Evolutionary conservation across 495 filamentous ascomycete genomes (phyloP), one percentile per base, ranked within the genome.

Genomic region (Parathielavia appendiculata): DNA sequence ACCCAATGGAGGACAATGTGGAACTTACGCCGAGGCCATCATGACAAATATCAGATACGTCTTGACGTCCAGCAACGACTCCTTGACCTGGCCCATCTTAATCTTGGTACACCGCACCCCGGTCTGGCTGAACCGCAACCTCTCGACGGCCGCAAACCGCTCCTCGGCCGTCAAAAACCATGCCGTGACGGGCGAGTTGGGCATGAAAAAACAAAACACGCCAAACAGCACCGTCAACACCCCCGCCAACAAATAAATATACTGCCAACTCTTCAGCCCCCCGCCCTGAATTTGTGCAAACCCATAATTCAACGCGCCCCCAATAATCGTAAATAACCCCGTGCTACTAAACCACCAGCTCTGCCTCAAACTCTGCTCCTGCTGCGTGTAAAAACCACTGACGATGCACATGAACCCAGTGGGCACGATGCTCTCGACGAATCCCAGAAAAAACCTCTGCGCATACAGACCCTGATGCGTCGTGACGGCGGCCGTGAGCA

Each of bases 161-260:
- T 91, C 86, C 62, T 88, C 81, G 50, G 85, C 76, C 4, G 78
- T 84, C 34, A 92, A 74, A 84, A 88, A 90, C 26, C 64, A 68
- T 1, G 88, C 90, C 38, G 87, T 89, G 22, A 83, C 75, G 13
- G 88, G 89, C 60, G 88, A 89, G 66, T 91, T 85, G 4, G 89
- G 89, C 17, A 89, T 69, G 57, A 83, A 84, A 57, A 81, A 80
- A 20, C 82, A 76, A 22, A 69, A 60, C 45, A 74, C 54, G 4
- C 74, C 75, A 50, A 80, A 72, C 1, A 62, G 54, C 5, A 80
- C 67, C 6, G 77, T 83, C 60, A 79, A 67, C 34, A 68, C 79
- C 48, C 88, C 88, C 63, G 90, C 88, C 51, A 92, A 84, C 57
- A 91, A 84, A 77, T 89, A 91, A 14, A 91, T 73, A 83, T 87